A percentile compares a stretch with the other conserved stretches of the same genome.
phyloP scores from a whole-genome alignment of 2,329 filamentous ascomycete species.

The Blastomyces emzantsi region DNA sequence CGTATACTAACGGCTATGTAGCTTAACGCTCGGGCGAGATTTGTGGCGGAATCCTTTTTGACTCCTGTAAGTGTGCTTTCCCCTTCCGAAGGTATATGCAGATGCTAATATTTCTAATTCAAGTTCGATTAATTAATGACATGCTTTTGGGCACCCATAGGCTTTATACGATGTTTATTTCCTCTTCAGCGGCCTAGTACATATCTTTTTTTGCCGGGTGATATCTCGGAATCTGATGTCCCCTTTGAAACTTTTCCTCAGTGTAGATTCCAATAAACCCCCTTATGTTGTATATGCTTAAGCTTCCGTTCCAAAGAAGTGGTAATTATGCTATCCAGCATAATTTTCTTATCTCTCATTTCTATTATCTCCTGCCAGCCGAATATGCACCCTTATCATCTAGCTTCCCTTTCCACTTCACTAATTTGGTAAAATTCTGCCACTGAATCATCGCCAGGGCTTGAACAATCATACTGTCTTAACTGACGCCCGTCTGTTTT shows the following conservation, averaged over 20 bases:
- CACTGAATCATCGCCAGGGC: not conserved
- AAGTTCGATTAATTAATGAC: conserved; percentile 28
- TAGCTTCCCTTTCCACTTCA: not conserved
- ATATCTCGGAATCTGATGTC: conserved; percentile 4
- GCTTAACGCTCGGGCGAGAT: conserved; percentile 94
- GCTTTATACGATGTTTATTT: conserved; percentile 2
- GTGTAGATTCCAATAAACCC: conserved; percentile 3
- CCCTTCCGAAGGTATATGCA: not conserved
- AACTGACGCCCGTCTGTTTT: not conserved
- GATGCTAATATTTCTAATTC: conserved; percentile 11
- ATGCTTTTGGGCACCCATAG: not conserved
- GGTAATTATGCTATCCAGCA: not conserved
- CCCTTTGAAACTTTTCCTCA: not conserved
- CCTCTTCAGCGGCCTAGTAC: not conserved
- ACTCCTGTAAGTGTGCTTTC: conserved; percentile 59
- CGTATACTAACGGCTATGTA: conserved; percentile 37
- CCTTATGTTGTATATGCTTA: not conserved
- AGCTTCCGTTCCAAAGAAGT: not conserved
- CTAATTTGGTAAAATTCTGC: not conserved
- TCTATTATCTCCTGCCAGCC: not conserved
- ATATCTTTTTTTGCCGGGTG: conserved; percentile 2
- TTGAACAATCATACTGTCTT: not conserved
- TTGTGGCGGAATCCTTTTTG: conserved; percentile 96
- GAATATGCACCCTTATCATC: not conserved
- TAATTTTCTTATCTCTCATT: not conserved